These are phyloP conservation scores for Harringtonia lauricola DNA, from an alignment of 2,329 filamentous ascomycete genomes.

Conservation along the genomic window DNA sequence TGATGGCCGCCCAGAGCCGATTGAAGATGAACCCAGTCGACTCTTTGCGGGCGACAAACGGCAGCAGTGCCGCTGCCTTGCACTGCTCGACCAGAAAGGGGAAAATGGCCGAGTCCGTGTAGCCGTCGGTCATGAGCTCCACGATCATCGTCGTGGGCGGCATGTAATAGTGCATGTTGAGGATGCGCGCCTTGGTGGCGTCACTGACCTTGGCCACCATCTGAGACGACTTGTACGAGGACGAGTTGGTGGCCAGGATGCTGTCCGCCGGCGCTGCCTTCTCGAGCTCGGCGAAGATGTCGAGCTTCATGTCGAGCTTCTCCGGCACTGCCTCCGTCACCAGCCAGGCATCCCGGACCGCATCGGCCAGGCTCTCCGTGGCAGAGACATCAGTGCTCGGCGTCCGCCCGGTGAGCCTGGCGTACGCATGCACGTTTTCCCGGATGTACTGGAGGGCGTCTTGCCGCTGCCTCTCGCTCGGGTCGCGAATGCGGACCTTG, in stretches of 20 bases:
- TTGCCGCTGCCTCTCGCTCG: slow-evolving; percentile 21
- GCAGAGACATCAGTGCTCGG: slow-evolving; percentile 15
- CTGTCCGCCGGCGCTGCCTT: slow-evolving; percentile 15
- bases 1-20: slow-evolving; percentile 23
- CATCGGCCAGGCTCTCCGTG: slow-evolving; percentile 24
- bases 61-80: slow-evolving; percentile 2
- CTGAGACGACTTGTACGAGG: slow-evolving; percentile 18
- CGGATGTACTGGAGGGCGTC: slow-evolving; percentile 28
- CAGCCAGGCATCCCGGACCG: slow-evolving; percentile 25
- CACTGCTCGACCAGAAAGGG: slow-evolving; percentile 11
- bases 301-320: slow-evolving; percentile 18
- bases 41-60: slow-evolving; percentile 17
- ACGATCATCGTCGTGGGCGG: slow-evolving; percentile 20
- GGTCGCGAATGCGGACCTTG: slow-evolving; percentile 30
- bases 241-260: slow-evolving; percentile 20
- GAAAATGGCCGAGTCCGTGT: slow-evolving; percentile 17
- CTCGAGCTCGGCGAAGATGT: slow-evolving; percentile 18
- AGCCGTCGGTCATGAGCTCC: slow-evolving; percentile 23
- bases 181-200: slow-evolving; percentile 14
- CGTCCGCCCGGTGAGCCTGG: slow-evolving; percentile 8
- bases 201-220: slow-evolving; percentile 13
- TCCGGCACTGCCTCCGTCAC: slow-evolving; percentile 22
- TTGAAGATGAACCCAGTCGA: slow-evolving; percentile 23
- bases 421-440: slow-evolving; percentile 21
- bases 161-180: slow-evolving; percentile 24